Percentiles rank a stretch among this genome's conserved stretches.
Evolutionary conservation across 805 yeast genomes (phyloP).

Genomic region (Isabelozyma heimii): DNA sequence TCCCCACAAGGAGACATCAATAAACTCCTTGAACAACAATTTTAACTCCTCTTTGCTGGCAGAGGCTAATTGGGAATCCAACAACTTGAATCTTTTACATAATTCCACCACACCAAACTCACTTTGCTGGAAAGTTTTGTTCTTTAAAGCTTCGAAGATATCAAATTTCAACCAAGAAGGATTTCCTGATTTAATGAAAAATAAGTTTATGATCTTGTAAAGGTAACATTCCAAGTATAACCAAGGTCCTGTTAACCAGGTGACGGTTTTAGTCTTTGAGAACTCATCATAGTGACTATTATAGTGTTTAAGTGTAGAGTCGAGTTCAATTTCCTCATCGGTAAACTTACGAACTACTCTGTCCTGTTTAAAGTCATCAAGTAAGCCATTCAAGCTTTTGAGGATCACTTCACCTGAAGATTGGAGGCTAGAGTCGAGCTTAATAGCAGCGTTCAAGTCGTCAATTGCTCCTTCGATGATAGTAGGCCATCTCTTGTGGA

Average conservation of each 20-base stretch:
- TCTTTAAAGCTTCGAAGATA: slow-evolving; percentile 68
- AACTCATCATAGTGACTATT: slow-evolving; percentile 50
- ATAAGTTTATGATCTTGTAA: slow-evolving; percentile 61
- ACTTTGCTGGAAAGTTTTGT: slow-evolving; percentile 72
- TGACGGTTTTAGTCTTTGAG: slow-evolving; percentile 21
- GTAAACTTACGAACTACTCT: slow-evolving; percentile 24
- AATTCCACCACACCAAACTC: slow-evolving; percentile 77
- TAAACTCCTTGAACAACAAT: slow-evolving; percentile 73
- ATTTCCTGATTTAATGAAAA: slow-evolving; percentile 29
- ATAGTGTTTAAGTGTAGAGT: slow-evolving; percentile 53
- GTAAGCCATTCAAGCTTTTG: slow-evolving; percentile 15
- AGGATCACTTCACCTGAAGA: slow-evolving; percentile 50
- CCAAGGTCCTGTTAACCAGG: slow-evolving; percentile 93
- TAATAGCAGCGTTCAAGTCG: slow-evolving; percentile 43
- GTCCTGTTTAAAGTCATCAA: slow-evolving; percentile 42
- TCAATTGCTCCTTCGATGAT: slow-evolving; percentile 66
- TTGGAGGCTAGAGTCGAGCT: slow-evolving; percentile 20
- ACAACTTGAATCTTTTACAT: slow-evolving; percentile 53
- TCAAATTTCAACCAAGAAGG: slow-evolving; percentile 53
- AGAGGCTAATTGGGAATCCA: slow-evolving; percentile 17
- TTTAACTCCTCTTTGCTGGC: slow-evolving; percentile 42
- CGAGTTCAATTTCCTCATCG: slow-evolving; percentile 32
- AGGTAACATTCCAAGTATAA: slow-evolving; percentile 79
- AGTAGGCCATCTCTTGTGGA: slow-evolving; percentile 82
- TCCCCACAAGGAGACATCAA: slow-evolving; percentile 94